phyloP scores from a whole-genome alignment of 2,329 filamentous ascomycete species.

The Aureobasidium lini region DNA sequence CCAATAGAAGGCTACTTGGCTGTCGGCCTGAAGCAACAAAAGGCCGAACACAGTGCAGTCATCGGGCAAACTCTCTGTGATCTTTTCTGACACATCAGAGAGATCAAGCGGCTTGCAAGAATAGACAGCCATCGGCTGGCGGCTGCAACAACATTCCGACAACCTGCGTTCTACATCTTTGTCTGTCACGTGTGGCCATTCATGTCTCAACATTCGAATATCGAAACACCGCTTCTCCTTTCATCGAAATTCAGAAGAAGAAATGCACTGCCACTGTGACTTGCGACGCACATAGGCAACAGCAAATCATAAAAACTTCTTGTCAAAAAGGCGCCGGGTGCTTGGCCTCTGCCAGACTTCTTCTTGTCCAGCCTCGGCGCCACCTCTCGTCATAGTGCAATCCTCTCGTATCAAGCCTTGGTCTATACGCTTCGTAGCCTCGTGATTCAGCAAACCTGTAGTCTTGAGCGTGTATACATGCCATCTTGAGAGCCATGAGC shows the following conservation, averaged over 20 bases:
- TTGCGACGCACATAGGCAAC: not conserved
- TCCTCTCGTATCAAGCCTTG: constrained; percentile 1
- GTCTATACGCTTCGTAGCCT: not conserved
- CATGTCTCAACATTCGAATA: not conserved
- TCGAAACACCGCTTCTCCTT: not conserved
- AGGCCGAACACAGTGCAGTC: too few relatives aligned
- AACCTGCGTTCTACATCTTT: not conserved
- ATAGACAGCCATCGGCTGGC: not conserved
- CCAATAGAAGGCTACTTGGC: too few relatives aligned
- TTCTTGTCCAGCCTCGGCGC: constrained; percentile 7
- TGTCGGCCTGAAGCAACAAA: too few relatives aligned
- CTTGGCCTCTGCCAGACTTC: not conserved
- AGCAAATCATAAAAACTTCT: not conserved
- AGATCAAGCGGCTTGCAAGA: too few relatives aligned
- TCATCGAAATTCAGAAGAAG: not conserved
- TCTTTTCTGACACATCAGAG: too few relatives aligned
- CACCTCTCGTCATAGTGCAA: not conserved
- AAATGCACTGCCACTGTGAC: not conserved
- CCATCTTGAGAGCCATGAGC: too few relatives aligned
- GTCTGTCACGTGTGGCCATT: not conserved
- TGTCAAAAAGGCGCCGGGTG: not conserved
- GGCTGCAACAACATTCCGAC: not conserved
- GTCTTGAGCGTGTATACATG: not conserved
- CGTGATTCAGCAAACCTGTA: not conserved
- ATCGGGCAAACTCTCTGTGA: too few relatives aligned